Percentiles rank a stretch among this genome's conserved stretches.
These are phyloP conservation scores for Cordyceps cicadae DNA, from an alignment of 2,329 filamentous ascomycete species.

Conservation along the genomic window DNA sequence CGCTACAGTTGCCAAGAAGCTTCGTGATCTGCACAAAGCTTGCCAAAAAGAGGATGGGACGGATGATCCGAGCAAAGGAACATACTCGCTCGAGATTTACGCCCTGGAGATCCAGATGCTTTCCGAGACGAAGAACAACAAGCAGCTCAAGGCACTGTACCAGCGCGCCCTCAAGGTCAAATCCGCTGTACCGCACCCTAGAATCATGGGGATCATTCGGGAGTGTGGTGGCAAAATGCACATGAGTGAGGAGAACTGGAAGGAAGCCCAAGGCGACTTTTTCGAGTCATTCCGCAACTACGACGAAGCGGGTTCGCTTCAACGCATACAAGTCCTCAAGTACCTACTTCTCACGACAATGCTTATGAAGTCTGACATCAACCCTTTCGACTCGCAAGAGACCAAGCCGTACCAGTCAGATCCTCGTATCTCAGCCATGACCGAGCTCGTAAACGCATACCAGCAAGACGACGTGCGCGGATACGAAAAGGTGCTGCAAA, in stretches of 20 bases:
- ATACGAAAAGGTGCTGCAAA: conserved; percentile 81
- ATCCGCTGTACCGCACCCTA: conserved; percentile 95
- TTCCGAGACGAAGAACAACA: conserved; percentile 93
- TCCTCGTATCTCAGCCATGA: conserved; percentile 93
- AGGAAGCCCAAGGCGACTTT: conserved; percentile 92
- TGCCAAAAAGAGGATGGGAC: conserved; percentile 82
- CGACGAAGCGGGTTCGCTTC: conserved; percentile 92
- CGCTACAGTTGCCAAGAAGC: conserved; percentile 66
- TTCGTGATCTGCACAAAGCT: conserved; percentile 78
- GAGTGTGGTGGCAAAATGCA: conserved; percentile 99
- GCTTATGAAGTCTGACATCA: conserved; percentile 98
- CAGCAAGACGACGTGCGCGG: conserved; percentile 88
- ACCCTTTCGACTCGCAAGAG: conserved; percentile 97
- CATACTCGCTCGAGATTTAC: conserved; percentile 91
- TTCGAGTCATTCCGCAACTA: conserved; percentile 99
- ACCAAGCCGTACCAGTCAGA: conserved; percentile 98
- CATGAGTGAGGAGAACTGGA: conserved; percentile 99
- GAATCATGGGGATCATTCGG: conserved; percentile 98
- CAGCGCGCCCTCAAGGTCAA: conserved; percentile 84
- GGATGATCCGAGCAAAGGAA: conserved; percentile 91
- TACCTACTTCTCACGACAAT: conserved; percentile 95
- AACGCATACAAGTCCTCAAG: conserved; percentile 94
- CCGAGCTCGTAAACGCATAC: conserved; percentile 90
- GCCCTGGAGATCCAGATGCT: conserved; percentile 99
- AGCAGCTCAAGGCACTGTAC: conserved; percentile 87